These are phyloP conservation scores for Crucibulum laeve DNA, from an alignment of 768 basidiomycete genomes.

Conservation along the genomic window DNA sequence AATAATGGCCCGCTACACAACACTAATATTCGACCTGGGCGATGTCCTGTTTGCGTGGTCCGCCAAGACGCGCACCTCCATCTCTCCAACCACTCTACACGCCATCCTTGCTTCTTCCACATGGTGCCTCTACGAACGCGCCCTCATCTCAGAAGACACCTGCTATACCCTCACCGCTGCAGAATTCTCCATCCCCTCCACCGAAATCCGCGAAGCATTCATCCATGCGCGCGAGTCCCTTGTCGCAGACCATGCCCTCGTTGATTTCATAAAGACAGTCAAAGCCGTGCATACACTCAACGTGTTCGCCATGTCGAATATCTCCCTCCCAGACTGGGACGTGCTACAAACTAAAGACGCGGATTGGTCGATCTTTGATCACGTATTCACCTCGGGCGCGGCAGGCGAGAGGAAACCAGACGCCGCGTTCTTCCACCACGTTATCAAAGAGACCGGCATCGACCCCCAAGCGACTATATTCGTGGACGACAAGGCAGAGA, in stretches of 20 bases:
- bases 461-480: constrained; percentile 33
- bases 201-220: not conserved
- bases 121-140: not conserved
- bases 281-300: not conserved
- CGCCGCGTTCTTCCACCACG: constrained; percentile 30
- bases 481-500: constrained; percentile 39
- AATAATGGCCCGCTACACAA: no score
- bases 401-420: constrained; percentile 38
- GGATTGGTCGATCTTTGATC: constrained; percentile 27
- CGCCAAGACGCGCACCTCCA: not conserved
- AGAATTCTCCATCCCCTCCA: not conserved
- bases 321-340: constrained; percentile 31
- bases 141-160: not conserved
- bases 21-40: not conserved
- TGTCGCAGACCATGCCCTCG: not conserved
- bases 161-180: not conserved
- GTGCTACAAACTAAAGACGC: constrained; percentile 20
- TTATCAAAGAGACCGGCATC: constrained; percentile 28
- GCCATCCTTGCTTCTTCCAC: not conserved
- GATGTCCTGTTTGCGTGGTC: not conserved
- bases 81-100: not conserved
- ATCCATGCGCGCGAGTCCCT: not conserved
- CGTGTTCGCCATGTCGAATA: constrained; percentile 40
- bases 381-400: constrained; percentile 32
- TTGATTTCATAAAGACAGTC: not conserved